A percentile compares a stretch with the other conserved stretches of the same genome.
Conservation (phyloP, 75 land plant species). For the Adiantum capillusveneris region DNA sequence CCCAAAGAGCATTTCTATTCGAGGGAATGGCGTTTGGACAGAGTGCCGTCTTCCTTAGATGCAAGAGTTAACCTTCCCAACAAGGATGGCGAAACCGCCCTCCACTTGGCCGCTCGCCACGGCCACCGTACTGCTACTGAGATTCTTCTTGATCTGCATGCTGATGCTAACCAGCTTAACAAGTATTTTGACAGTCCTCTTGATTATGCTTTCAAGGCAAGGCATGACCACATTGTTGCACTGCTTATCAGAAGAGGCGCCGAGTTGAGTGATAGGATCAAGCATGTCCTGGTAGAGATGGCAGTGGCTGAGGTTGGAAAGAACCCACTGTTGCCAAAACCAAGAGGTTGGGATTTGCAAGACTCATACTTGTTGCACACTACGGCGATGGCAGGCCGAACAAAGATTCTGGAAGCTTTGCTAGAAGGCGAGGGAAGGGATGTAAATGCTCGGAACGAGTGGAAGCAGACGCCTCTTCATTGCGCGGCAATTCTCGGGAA, state of each 20-base stretch:
- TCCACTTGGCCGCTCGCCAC: conserved; percentile 15
- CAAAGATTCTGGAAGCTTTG: background rate
- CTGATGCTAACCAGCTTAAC: background rate
- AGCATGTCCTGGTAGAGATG: background rate
- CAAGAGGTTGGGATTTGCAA: background rate
- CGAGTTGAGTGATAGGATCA: background rate
- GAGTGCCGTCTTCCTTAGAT: background rate
- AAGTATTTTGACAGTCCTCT: conserved; percentile 1
- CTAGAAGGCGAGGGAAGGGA: background rate
- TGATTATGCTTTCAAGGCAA: background rate
- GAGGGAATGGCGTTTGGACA: background rate
- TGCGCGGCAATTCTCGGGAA: conserved; percentile 9
- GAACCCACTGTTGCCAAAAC: background rate
- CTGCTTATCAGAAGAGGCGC: background rate
- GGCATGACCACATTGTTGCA: background rate
- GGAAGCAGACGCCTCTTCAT: conserved; percentile 2
- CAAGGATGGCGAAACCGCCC: conserved; percentile 6
- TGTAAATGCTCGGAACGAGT: conserved; percentile 1
- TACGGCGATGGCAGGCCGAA: background rate
- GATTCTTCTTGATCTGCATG: conserved; percentile 1
- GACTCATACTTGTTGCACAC: background rate
- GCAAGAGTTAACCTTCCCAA: background rate
- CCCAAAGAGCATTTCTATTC: background rate
- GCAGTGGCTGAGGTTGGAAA: background rate
- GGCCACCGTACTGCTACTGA: conserved; percentile 9